A percentile compares a stretch with the other conserved stretches of the same genome.
Evolutionary conservation across 768 basidiomycete species (phyloP).

Genomic region (Inosperma sp.): DNA sequence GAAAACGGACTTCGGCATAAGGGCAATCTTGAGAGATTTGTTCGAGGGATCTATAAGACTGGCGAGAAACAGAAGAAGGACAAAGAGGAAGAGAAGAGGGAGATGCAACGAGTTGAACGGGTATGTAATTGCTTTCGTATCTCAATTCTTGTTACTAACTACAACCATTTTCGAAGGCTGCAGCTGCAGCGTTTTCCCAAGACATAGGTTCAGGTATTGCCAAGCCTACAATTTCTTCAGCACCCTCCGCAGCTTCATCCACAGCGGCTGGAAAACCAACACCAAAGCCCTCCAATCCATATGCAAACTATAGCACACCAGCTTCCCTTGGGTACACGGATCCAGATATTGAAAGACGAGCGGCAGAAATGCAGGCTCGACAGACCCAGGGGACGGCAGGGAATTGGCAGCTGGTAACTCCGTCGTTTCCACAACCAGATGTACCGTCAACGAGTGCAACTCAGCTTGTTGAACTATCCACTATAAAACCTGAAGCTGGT

Average conservation of each 20-base stretch:
- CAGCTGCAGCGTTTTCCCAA: constrained; percentile 71
- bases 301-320: constrained; percentile 84
- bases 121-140: constrained; percentile 35
- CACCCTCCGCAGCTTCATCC: constrained; percentile 30
- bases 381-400: constrained; percentile 68
- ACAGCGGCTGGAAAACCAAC: constrained; percentile 38
- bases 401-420: constrained; percentile 64
- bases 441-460: background rate
- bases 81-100: constrained; percentile 76
- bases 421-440: background rate
- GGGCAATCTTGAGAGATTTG: constrained; percentile 89
- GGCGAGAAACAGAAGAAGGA: constrained; percentile 87
- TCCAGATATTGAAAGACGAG: constrained; percentile 62
- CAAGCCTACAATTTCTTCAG: constrained; percentile 32
- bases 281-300: constrained; percentile 57
- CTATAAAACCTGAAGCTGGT: background rate
- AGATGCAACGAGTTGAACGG: constrained; percentile 83
- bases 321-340: constrained; percentile 77
- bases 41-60: constrained; percentile 87
- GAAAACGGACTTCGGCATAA: constrained; percentile 93
- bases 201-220: constrained; percentile 71
- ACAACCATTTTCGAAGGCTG: constrained; percentile 47
- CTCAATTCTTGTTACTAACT: background rate
- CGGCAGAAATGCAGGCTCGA: constrained; percentile 56
- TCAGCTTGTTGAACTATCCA: too few species aligned